These are phyloP conservation scores for Lolium perenne DNA, from an alignment of 176 grass and related monocot genomes.

Conservation along the genomic window DNA sequence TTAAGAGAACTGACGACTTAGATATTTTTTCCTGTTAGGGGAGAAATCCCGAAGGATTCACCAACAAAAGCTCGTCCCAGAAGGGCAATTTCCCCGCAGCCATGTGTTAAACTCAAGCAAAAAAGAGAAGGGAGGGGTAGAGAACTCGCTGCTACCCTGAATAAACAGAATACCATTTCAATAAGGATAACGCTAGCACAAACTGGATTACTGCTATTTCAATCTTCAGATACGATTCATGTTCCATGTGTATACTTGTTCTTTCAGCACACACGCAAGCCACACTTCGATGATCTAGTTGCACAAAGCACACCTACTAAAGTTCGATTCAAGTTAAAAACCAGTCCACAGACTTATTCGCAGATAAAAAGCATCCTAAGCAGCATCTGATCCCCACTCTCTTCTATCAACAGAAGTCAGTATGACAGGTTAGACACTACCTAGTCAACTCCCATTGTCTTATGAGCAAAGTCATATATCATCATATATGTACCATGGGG, in stretches of 20 bases:
- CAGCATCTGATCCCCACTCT: constrained; percentile 72
- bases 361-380: constrained; percentile 62
- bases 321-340: constrained; percentile 69
- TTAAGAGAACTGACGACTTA: too few species aligned
- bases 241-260: constrained; percentile 25
- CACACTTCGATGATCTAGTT: constrained; percentile 36
- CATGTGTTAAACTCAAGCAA: background rate
- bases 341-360: constrained; percentile 67
- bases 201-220: background rate
- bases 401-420: constrained; percentile 90
- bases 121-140: too few species aligned
- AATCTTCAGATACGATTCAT: constrained; percentile 13
- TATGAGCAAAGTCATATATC: constrained; percentile 60
- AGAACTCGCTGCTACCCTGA: background rate
- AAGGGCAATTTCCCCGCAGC: background rate
- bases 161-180: background rate
- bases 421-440: constrained; percentile 77
- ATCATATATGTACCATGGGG: constrained; percentile 57
- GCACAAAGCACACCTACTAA: constrained; percentile 62
- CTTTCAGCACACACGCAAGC: constrained; percentile 45
- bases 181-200: background rate
- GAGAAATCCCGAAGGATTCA: too few species aligned
- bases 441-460: constrained; percentile 56
- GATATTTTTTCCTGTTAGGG: too few species aligned
- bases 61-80: background rate